Base-by-base conservation (phyloP, 2,329 filamentous ascomycete genomes). In the Epichloe uncinata region DNA sequence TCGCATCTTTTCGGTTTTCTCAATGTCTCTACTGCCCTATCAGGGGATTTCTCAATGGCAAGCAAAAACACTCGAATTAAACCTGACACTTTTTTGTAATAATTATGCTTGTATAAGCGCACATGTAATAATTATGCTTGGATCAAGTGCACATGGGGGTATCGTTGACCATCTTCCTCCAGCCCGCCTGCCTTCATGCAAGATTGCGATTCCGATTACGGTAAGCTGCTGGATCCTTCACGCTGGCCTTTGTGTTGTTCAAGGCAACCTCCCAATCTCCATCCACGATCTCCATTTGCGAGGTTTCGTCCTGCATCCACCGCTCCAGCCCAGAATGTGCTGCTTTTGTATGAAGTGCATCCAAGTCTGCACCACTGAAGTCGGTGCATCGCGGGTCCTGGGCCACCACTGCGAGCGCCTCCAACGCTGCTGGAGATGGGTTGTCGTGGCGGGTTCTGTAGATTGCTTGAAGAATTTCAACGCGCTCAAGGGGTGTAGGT, bases 401-500 rank as follows among this genome's bases (percentile, higher is more conserved):
- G 0, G 87, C 91, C 4, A 95, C 73, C 3, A 67, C 66, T 3
- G 78, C 78, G 1, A 93, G 67, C 1, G 72, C 68, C 0, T 77
- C 70, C 11, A 71, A 64, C 48, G 75, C 75, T 4, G 77, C 69
- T 8, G 80, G 52, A 1, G 54, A 53, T 13, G 59, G 60, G 9
- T 61, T 54, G 11, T 63, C 55, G 45, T 66, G 63, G n/a, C 58
- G 60, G 43, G 73, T 77, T 51, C 68, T 67, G 58, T 76, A 79
- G 26, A 81, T 70, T 33, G 90, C 87, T 50, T 75, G 75, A 20
- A 98, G 72, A 53, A 98, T 98, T 50, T 94, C 88, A 0, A 86
- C 85, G 13, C 93, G 78, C 63, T 95, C 89, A 7, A 82, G 74
- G 0, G 83, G 73, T 26, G 81, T 83, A 0, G 93, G 93, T 0